phyloP scores from a whole-genome alignment of 176 grass and related monocot species.

The Pharus latifolius region DNA sequence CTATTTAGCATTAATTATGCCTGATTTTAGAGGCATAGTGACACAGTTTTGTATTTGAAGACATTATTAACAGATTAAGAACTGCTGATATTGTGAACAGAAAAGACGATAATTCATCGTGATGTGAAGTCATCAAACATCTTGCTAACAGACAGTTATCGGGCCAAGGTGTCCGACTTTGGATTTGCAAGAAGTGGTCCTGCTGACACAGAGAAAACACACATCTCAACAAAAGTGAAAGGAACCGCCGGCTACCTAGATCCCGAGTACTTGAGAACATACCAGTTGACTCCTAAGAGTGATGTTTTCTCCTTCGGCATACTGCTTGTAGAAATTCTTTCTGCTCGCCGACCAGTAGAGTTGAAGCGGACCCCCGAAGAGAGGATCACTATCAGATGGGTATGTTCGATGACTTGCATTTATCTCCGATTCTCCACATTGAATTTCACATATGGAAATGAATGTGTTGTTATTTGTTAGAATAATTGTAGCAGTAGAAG shows the following conservation, averaged over 20 bases:
- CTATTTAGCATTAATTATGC: background rate
- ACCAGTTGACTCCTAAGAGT: conserved; percentile 93
- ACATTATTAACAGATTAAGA: background rate
- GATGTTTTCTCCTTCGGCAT: conserved; percentile 98
- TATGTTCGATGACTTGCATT: conserved; percentile 23
- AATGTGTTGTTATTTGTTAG: background rate
- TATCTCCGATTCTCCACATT: background rate
- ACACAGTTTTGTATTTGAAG: background rate
- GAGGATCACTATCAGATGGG: conserved; percentile 97
- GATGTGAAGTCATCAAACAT: conserved; percentile 99
- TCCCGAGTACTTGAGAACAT: conserved; percentile 88
- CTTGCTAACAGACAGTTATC: conserved; percentile 83
- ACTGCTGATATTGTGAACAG: conserved; percentile 37
- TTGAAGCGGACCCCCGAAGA: conserved; percentile 62
- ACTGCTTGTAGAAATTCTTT: conserved; percentile 92
- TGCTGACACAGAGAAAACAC: conserved; percentile 81
- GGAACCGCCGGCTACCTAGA: conserved; percentile 95
- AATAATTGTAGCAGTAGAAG: background rate
- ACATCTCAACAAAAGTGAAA: conserved; percentile 98
- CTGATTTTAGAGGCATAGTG: background rate
- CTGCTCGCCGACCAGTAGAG: conserved; percentile 74
- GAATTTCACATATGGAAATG: background rate
- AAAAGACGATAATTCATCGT: conserved; percentile 97
- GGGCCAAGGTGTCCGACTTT: conserved; percentile 89
- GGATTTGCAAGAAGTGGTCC: conserved; percentile 90